phyloP scores from a whole-genome alignment of 2,329 filamentous ascomycete species.

The Claviceps capensis region DNA sequence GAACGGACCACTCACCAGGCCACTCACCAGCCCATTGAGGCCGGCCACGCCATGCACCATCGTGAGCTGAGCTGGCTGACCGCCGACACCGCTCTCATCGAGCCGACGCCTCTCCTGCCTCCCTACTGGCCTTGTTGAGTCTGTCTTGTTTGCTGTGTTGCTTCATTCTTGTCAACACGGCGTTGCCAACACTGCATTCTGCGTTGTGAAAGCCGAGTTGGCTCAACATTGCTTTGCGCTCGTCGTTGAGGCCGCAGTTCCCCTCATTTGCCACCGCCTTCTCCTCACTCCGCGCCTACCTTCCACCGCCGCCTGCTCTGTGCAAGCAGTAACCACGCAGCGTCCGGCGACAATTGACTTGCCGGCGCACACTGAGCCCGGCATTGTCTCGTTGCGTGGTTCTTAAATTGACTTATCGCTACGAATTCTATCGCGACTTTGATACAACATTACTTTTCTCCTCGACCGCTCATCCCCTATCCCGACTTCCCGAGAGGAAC shows the following conservation, averaged over 20 bases:
- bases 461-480: too few species aligned
- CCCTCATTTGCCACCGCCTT: neutral
- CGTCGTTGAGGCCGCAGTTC: neutral
- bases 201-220: neutral
- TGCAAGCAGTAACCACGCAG: slow-evolving; percentile 1
- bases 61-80: neutral
- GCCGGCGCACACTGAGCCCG: neutral
- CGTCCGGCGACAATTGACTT: neutral
- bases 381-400: slow-evolving; percentile 1
- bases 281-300: neutral
- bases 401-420: neutral
- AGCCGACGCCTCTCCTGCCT: neutral
- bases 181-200: neutral
- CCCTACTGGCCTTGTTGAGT: neutral
- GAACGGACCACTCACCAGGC: too few species aligned
- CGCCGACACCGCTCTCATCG: neutral
- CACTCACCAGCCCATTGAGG: too few species aligned
- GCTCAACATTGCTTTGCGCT: neutral
- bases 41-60: neutral
- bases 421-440: neutral
- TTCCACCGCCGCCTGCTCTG: neutral
- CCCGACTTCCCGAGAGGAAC: too few species aligned
- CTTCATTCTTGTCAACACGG: neutral
- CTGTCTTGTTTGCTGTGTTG: neutral
- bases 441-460: too few species aligned